phyloP scores from a whole-genome alignment of 305 asterid species.

The Solanum hybrid region DNA sequence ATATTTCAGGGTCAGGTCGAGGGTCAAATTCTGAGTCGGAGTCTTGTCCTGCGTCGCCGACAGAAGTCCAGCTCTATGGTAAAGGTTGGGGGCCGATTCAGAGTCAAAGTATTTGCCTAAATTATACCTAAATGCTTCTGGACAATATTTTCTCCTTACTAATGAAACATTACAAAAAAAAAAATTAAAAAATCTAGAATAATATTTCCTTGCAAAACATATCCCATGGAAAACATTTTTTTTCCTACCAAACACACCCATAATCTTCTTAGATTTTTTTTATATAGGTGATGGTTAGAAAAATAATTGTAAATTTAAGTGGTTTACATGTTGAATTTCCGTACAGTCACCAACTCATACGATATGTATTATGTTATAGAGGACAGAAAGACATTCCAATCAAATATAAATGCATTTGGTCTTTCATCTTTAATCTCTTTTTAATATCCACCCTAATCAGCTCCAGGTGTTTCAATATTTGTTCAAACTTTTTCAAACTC shows the following conservation, averaged over 20 bases:
- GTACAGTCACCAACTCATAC: slow-evolving; percentile 4
- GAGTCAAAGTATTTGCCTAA: neutral
- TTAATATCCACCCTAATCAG: neutral
- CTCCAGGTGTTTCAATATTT: neutral
- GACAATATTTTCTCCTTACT: neutral
- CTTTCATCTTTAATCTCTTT: neutral
- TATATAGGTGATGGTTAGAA: neutral
- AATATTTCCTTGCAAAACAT: too few relatives aligned
- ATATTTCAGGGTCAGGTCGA: too few relatives aligned
- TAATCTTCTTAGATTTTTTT: neutral
- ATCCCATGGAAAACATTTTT: too few relatives aligned
- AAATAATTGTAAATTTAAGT: slow-evolving; percentile 6
- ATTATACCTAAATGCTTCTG: neutral
- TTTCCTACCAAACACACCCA: neutral
- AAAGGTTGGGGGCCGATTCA: neutral
- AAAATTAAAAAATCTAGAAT: neutral
- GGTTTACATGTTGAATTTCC: slow-evolving; percentile 16
- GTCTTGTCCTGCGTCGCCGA: neutral
- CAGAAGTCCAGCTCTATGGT: neutral
- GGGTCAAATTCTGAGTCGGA: neutral
- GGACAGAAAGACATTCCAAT: neutral
- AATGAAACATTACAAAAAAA: neutral
- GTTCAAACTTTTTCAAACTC: neutral
- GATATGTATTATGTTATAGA: neutral
- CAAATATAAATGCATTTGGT: neutral